A percentile compares a stretch with the other conserved stretches of the same genome.
Conservation (phyloP, 495 filamentous ascomycete genomes). For the Hypoxylon lenormandii region DNA sequence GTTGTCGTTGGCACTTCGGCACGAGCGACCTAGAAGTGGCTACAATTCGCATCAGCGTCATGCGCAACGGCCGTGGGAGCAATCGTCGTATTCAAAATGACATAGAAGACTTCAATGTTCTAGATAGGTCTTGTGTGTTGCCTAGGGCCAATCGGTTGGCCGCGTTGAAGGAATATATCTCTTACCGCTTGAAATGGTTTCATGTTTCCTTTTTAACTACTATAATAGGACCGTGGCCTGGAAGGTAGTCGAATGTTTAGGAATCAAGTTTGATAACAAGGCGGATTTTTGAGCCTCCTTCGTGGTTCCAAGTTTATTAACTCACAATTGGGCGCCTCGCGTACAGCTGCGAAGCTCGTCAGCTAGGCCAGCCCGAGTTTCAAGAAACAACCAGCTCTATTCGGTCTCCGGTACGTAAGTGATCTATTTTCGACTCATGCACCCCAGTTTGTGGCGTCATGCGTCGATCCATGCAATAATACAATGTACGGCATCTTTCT, state of each 20-base stretch:
- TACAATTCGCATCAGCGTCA: conserved; percentile 12
- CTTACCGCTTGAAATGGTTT: conserved; percentile 22
- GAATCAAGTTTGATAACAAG: conserved; percentile 4
- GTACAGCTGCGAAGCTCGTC: conserved; percentile 11
- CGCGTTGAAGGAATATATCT: conserved; percentile 13
- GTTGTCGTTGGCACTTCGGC: conserved; percentile 8
- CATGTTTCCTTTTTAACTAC: too few relatives aligned
- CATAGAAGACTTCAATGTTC: conserved; percentile 7
- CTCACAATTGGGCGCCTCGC: conserved; percentile 27
- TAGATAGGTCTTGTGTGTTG: conserved; percentile 23
- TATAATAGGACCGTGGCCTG: neutral
- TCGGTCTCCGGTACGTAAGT: conserved; percentile 9
- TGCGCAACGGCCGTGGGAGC: neutral
- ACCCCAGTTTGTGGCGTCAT: conserved; percentile 14
- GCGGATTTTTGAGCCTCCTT: conserved; percentile 32
- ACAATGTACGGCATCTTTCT: conserved; percentile 13
- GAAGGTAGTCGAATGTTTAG: conserved; percentile 1
- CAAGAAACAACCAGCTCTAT: conserved; percentile 10
- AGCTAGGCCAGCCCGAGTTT: conserved; percentile 23
- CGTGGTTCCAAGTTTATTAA: conserved; percentile 34
- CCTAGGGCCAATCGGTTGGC: conserved; percentile 1
- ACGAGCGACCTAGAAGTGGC: conserved; percentile 8
- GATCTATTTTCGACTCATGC: conserved; percentile 27
- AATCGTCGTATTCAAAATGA: conserved; percentile 30
- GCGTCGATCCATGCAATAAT: conserved; percentile 18